Conservation (phyloP, 179 eudicot species). For the Beta macrorhiza region DNA sequence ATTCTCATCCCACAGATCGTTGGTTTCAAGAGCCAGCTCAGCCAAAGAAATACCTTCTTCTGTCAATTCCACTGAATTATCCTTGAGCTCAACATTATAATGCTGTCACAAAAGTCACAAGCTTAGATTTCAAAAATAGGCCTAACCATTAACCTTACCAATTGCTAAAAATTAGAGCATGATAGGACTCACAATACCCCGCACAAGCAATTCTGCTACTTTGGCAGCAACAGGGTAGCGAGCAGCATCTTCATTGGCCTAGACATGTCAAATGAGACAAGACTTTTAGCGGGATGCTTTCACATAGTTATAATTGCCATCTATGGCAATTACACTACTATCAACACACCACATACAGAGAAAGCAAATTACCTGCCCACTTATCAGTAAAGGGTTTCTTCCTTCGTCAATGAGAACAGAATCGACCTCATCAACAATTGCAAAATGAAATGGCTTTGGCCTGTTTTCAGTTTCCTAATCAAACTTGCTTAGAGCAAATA, state of each 20-base stretch:
- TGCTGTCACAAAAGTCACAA: slow-evolving; percentile 48
- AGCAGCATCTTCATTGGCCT: slow-evolving; percentile 89
- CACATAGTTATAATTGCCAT: neutral
- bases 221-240: slow-evolving; percentile 98
- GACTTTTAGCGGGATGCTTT: slow-evolving; percentile 14
- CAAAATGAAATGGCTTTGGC: slow-evolving; percentile 99
- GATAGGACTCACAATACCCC: slow-evolving; percentile 57
- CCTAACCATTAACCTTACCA: neutral
- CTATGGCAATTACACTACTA: neutral
- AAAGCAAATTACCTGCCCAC: slow-evolving; percentile 69
- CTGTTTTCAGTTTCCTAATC: slow-evolving; percentile 39
- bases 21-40: slow-evolving; percentile 94
- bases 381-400: slow-evolving; percentile 89
- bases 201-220: slow-evolving; percentile 88
- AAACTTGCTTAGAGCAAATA: slow-evolving; percentile 10
- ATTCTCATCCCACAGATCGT: slow-evolving; percentile 96
- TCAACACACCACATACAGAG: neutral
- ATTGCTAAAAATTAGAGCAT: slow-evolving; percentile 4
- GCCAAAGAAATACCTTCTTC: slow-evolving; percentile 89
- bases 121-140: slow-evolving; percentile 9
- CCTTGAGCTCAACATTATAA: slow-evolving; percentile 88
- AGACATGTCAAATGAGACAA: slow-evolving; percentile 6
- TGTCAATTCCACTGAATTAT: slow-evolving; percentile 90
- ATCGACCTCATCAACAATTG: slow-evolving; percentile 97
- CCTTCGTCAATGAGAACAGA: slow-evolving; percentile 99